Evolutionary conservation across 2,329 filamentous ascomycete species (phyloP).

Genomic region (Phoma herbarum): DNA sequence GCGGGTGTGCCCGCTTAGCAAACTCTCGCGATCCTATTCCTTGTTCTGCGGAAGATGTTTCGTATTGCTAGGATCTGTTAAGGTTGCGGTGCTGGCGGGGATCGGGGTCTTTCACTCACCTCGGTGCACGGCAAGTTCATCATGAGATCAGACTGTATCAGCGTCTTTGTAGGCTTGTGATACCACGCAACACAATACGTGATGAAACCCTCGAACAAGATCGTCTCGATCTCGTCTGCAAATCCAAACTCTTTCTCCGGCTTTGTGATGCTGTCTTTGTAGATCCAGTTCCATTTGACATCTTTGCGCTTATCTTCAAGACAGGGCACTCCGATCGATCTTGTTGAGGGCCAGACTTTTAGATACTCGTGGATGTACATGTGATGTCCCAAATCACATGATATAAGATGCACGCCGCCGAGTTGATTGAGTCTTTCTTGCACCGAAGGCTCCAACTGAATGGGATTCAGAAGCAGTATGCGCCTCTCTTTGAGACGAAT

Average conservation of each 20-base stretch:
- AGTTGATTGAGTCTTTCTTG: not conserved
- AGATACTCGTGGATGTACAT: not conserved
- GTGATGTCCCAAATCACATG: constrained; percentile 25
- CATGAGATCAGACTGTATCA: not conserved
- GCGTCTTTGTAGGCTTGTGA: not conserved
- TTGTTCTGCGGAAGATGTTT: not conserved
- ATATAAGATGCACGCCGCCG: constrained; percentile 14
- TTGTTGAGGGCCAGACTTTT: not conserved
- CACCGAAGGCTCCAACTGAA: constrained; percentile 16
- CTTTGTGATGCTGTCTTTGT: not conserved
- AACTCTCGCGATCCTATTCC: not conserved
- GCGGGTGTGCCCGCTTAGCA: not conserved
- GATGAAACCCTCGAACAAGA: not conserved
- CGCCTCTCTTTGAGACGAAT: constrained; percentile 20
- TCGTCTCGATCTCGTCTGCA: not conserved
- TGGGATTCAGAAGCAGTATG: constrained; percentile 25
- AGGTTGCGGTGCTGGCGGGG: not conserved
- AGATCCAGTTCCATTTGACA: not conserved
- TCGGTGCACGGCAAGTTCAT: not conserved
- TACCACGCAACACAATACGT: not conserved
- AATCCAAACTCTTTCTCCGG: not conserved
- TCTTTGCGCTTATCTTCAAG: not conserved
- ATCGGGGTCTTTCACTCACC: not conserved
- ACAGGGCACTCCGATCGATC: not conserved
- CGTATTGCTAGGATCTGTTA: not conserved